Conservation (phyloP, 495 filamentous ascomycete species). For the Pseudevernia furfuracea region DNA sequence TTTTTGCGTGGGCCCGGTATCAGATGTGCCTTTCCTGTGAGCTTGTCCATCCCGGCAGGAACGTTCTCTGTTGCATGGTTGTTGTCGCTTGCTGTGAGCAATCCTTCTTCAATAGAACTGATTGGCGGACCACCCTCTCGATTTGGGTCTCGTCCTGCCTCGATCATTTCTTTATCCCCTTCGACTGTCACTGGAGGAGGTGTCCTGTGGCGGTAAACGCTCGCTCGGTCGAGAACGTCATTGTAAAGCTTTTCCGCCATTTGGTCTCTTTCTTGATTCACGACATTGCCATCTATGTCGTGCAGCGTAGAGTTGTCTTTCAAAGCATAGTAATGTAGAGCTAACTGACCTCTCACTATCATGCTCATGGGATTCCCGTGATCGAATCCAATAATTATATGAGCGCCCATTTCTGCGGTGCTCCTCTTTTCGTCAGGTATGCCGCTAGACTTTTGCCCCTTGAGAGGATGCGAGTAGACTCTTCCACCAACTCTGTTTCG, state of each 20-base stretch:
- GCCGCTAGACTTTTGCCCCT: slow-evolving; percentile 45
- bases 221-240: slow-evolving; percentile 83
- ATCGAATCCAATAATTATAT: slow-evolving; percentile 96
- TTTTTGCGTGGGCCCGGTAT: slow-evolving; percentile 49
- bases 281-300: slow-evolving; percentile 74
- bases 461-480: slow-evolving; percentile 84
- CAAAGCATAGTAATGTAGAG: slow-evolving; percentile 74
- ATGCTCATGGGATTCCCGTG: slow-evolving; percentile 88
- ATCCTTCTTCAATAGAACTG: slow-evolving; percentile 38
- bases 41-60: slow-evolving; percentile 50
- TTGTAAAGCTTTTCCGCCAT: slow-evolving; percentile 88
- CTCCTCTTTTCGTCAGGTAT: slow-evolving; percentile 49
- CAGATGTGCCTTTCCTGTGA: slow-evolving; percentile 52
- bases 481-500: slow-evolving; percentile 83
- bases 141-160: slow-evolving; percentile 71
- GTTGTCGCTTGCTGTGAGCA: slow-evolving; percentile 25
- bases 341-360: slow-evolving; percentile 84
- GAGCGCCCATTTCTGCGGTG: slow-evolving; percentile 92
- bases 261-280: slow-evolving; percentile 70
- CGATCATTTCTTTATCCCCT: slow-evolving; percentile 77
- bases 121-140: slow-evolving; percentile 50
- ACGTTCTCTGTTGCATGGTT: slow-evolving; percentile 42
- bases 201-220: slow-evolving; percentile 73
- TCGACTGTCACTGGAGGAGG: slow-evolving; percentile 62
- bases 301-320: slow-evolving; percentile 84